Evolutionary conservation across 441 rosid species (phyloP).

Genomic region (Populus hybrid): DNA sequence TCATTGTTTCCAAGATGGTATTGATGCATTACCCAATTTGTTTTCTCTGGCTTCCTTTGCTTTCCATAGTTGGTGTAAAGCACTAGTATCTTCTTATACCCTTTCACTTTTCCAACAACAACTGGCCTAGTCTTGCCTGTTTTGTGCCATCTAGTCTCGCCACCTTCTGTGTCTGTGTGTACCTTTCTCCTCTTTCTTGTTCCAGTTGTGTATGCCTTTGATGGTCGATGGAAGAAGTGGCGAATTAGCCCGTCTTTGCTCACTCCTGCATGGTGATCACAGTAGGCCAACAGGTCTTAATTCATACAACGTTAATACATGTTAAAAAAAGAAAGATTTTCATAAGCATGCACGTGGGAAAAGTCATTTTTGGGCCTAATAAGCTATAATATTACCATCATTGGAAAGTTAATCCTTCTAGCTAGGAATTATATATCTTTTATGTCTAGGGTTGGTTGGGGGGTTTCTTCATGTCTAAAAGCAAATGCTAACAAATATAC

Average conservation of each 20-base stretch:
- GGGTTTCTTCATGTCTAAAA: background rate
- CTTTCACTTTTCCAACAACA: slow-evolving; percentile 44
- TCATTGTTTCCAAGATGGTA: slow-evolving; percentile 83
- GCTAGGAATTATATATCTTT: background rate
- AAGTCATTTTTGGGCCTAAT: background rate
- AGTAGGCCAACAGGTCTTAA: too few relatives aligned
- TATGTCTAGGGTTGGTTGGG: slow-evolving; percentile 13
- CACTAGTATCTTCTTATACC: slow-evolving; percentile 88
- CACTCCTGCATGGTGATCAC: slow-evolving; percentile 47
- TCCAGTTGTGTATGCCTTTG: slow-evolving; percentile 96
- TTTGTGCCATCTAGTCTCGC: slow-evolving; percentile 97
- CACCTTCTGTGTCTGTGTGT: slow-evolving; percentile 65
- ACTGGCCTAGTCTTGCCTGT: slow-evolving; percentile 95
- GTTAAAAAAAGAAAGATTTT: too few relatives aligned
- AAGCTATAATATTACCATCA: background rate
- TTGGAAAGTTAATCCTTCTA: slow-evolving; percentile 9
- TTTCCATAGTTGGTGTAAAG: slow-evolving; percentile 94
- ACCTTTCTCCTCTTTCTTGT: slow-evolving; percentile 89
- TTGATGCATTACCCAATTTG: slow-evolving; percentile 98
- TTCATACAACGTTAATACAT: too few relatives aligned
- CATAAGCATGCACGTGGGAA: background rate
- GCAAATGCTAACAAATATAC: background rate
- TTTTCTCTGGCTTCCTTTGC: slow-evolving; percentile 87
- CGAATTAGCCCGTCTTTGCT: slow-evolving; percentile 87
- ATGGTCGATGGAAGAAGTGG: slow-evolving; percentile 94